Evolutionary conservation across 352 stramenopile species (phyloP), one percentile per base, ranked within the genome.

Genomic region (Pythium sukuiense): DNA sequence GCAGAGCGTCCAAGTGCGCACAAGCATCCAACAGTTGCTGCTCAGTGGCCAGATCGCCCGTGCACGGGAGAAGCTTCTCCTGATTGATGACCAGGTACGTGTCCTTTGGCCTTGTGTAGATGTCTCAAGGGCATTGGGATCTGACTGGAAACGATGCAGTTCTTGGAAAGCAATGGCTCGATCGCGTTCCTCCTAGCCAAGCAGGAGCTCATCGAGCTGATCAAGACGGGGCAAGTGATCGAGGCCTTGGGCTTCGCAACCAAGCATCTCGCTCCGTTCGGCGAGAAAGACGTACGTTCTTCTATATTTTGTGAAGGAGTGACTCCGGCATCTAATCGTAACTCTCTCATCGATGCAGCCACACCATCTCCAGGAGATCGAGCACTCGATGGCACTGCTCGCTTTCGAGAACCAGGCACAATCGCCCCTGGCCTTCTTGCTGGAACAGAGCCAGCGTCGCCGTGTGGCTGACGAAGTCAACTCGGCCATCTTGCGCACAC

Each of bases 181-280:
- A 90, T 93, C 72, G 81, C 85, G 49, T 93, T 93, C 52, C 55
- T 90, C n/a, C 68, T 93, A 45, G 81, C 81, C 26, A 93, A 93
- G 60, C 84, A 93, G 59, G 82, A 93, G 74, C 69, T 93, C 8
- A 84, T 93, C 41, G 84, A 93, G 75, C 59, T 93, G 16, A 93
- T 93, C 67, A 93, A 89, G 52, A 71, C 58, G 0, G 79, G 79
- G 18, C 71, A 90, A 41, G 76, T 90, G 55, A 77, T 80, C 30
- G 79, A 85, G 18, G 84, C 84, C n/a, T 69, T 93, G 20, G 63
- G 76, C 20, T 93, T 93, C 73, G 84, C 84, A 24, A 86, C 85
- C 55, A 80, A 84, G 61, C 74, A 91, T 32, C 77, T 93, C 12
- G 84, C 84, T 7, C 82, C 82, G 0, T 89, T 91, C 52, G 84